A percentile compares a stretch with the other conserved stretches of the same genome.
These are phyloP conservation scores for Fusarium penzigii DNA, from an alignment of 2,329 filamentous ascomycete genomes.

Conservation along the genomic window DNA sequence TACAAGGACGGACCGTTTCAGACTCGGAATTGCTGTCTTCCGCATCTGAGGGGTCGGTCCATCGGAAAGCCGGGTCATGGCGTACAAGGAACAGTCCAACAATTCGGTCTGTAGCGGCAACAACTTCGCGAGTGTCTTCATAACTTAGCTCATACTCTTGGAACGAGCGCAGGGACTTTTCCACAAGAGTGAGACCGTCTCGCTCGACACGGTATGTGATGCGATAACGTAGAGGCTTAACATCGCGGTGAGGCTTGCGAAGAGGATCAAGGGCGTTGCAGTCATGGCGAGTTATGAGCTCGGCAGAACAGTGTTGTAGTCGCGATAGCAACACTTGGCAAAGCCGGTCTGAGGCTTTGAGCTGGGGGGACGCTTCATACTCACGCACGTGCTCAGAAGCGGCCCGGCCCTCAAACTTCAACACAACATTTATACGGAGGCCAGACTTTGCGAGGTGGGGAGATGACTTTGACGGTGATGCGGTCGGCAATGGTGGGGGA, in stretches of 20 bases:
- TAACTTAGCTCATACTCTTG: constrained; percentile 48
- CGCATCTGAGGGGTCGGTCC: constrained; percentile 44
- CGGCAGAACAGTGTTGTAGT: constrained; percentile 52
- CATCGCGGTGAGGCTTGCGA: constrained; percentile 33
- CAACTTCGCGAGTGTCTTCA: constrained; percentile 46
- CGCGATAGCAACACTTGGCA: constrained; percentile 51
- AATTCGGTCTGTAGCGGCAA: constrained; percentile 51
- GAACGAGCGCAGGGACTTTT: constrained; percentile 50
- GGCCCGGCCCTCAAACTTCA: constrained; percentile 48
- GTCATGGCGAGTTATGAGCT: constrained; percentile 56
- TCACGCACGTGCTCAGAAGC: constrained; percentile 45
- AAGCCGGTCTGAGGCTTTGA: constrained; percentile 47
- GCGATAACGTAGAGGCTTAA: constrained; percentile 51
- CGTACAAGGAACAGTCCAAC: constrained; percentile 51
- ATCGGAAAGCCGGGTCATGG: constrained; percentile 52
- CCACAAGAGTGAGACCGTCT: constrained; percentile 43
- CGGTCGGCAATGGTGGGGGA: constrained; percentile 20
- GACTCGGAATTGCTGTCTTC: constrained; percentile 39
- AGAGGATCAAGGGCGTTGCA: constrained; percentile 45
- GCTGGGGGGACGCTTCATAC: constrained; percentile 47
- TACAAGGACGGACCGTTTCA: constrained; percentile 42
- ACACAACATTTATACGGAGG: constrained; percentile 45
- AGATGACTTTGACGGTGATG: constrained; percentile 11
- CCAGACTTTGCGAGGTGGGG: constrained; percentile 16
- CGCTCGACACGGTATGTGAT: constrained; percentile 48